Evolutionary conservation across 2,329 filamentous ascomycete genomes (phyloP), one percentile per base, ranked within the genome.

Genomic region (Alternaria sp.): DNA sequence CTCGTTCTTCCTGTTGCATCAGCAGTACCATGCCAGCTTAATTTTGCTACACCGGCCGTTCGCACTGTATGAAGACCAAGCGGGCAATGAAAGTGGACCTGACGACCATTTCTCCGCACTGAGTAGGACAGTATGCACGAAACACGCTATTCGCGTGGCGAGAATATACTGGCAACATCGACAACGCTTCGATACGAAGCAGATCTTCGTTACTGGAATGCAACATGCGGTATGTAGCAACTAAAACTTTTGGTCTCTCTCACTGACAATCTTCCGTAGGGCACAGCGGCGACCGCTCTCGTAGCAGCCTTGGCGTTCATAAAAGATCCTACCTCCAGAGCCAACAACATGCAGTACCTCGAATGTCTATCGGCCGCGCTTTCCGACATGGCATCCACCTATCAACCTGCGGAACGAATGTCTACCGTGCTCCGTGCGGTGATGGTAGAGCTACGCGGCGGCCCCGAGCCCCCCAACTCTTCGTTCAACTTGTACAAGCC

Each of bases 81-180:
- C 63, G 65, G 75, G 23, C 63, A 81, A 67, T 63, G 76, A 67
- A 50, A 76, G 75, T 12, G 79, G 75, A 12, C 76, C 78, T 19
- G 76, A 81, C 36, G 80, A 82, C 59, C 80, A 82, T 63, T 83
- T 82, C 63, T 83, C 80, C 6, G 80, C 82, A 5, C 70, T 86
- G 23, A 85, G 84, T 4, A 81, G 85, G 17, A 84, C 81, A 55
- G 85, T 86, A 57, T 87, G 85, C 75, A 86, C 84, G 0, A 85
- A 86, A 54, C 85, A 87, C 63, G 85, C 85, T 5, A 84, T 86
- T 59, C 77, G 84, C 0, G 83, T 87, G 0, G 83, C 85, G 0
- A 80, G 83, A 21, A 86, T 87, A 61, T 86, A 86, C 68, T 85
- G 83, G 84, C 85, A 86, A 62, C 85, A 87, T 66, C 80, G 85